Conservation (phyloP, 345 rosid genomes). For the Barbarea vulgaris region DNA sequence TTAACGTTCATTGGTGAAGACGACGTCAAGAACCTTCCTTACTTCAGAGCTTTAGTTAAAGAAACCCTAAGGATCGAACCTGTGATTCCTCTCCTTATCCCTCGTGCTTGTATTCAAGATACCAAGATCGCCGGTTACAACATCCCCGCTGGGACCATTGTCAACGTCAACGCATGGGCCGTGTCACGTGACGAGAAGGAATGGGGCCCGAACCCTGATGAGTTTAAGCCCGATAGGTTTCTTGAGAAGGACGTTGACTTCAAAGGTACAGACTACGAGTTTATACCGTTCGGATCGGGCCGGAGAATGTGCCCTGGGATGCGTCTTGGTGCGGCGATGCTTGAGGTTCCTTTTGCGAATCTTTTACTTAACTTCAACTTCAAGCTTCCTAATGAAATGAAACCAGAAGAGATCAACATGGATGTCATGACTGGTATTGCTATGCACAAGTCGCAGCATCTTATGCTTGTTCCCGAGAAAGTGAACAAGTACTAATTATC, state of each 20-base stretch:
- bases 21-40: constrained; percentile 40
- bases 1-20: constrained; percentile 36
- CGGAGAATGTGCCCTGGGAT: constrained; percentile 47
- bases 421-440: constrained; percentile 40
- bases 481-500: constrained; percentile 4
- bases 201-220: constrained; percentile 44
- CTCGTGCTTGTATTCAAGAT: constrained; percentile 36
- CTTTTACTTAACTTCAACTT: constrained; percentile 39
- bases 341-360: constrained; percentile 43
- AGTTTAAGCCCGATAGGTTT: constrained; percentile 47
- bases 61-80: constrained; percentile 46
- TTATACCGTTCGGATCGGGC: constrained; percentile 48
- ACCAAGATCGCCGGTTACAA: constrained; percentile 41
- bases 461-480: constrained; percentile 37
- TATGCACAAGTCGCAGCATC: constrained; percentile 44
- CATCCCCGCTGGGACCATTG: constrained; percentile 34
- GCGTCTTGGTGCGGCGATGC: constrained; percentile 40
- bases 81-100: constrained; percentile 37
- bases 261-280: constrained; percentile 47
- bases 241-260: constrained; percentile 42
- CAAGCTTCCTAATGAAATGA: constrained; percentile 39
- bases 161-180: constrained; percentile 43
- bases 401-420: constrained; percentile 40
- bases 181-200: constrained; percentile 41
- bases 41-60: constrained; percentile 42